Evolutionary conservation across 768 basidiomycete genomes (phyloP).

Genomic region (Saitozyma podzolica): DNA sequence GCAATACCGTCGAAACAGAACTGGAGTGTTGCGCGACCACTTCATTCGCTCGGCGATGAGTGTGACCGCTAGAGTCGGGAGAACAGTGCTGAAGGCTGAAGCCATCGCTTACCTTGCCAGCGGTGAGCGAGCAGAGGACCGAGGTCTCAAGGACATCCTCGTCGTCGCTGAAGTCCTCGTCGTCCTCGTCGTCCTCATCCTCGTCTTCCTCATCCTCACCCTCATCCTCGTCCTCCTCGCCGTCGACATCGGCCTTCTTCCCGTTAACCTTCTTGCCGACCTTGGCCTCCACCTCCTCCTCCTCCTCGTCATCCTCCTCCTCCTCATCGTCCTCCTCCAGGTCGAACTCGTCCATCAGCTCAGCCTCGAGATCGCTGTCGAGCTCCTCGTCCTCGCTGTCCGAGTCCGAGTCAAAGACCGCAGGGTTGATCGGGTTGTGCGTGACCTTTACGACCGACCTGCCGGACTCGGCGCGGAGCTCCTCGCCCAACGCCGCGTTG

Average conservation of each 20-base stretch:
- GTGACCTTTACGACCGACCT: slow-evolving; percentile 54
- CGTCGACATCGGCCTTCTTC: slow-evolving; percentile 19
- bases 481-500: slow-evolving; percentile 76
- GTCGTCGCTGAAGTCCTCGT: slow-evolving; percentile 48
- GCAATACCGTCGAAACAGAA: neutral
- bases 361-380: slow-evolving; percentile 28
- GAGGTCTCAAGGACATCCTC: slow-evolving; percentile 48
- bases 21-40: too few relatives aligned
- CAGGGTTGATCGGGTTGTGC: slow-evolving; percentile 47
- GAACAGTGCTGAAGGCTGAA: neutral
- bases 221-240: slow-evolving; percentile 23
- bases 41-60: too few relatives aligned
- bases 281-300: slow-evolving; percentile 65
- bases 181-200: slow-evolving; percentile 32
- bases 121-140: slow-evolving; percentile 74
- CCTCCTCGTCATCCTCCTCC: slow-evolving; percentile 37
- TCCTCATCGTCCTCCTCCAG: slow-evolving; percentile 54
- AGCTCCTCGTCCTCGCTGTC: slow-evolving; percentile 50
- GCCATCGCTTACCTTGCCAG: slow-evolving; percentile 65
- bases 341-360: slow-evolving; percentile 28
- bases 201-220: slow-evolving; percentile 58
- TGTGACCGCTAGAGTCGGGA: neutral
- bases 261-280: slow-evolving; percentile 16
- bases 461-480: slow-evolving; percentile 61
- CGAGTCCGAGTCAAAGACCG: slow-evolving; percentile 38